Base-by-base conservation (phyloP, 2,329 filamentous ascomycete genomes). In the Graphiopsis chlorocephala region DNA sequence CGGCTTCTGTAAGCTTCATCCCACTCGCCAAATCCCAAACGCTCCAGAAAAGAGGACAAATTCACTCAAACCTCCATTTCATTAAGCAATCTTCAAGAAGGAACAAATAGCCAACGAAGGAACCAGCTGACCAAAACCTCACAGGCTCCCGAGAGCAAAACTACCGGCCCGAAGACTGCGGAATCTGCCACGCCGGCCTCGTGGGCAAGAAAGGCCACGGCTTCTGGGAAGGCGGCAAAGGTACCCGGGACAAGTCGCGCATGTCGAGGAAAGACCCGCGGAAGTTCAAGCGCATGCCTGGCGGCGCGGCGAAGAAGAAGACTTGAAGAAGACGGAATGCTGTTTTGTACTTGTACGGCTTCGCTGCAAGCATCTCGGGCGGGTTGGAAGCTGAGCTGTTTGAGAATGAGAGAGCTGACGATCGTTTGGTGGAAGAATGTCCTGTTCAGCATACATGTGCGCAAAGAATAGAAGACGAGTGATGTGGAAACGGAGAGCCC, bases 151-250 rank as follows among this genome's bases (percentile, higher is more conserved):
- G 92, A 60, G 92, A 96, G 80, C 91, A 94, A 78, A 88, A 88
- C 68, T 96, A 92, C 77, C 82, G 87, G 25, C 87, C 90, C 1
- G 90, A 93, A 73, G 88, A 89, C 66, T 96, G 92, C 75, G 83
- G 81, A 1, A 86, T 91, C 72, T 96, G 92, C 73, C 89, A 88
- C 57, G 81, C 88, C 35, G 85, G 83, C 58, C 84, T 95, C 14
- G 83, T 93, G 61, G 88, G 90, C 68, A 88, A 86, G 72, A 85
- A 86, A 3, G 80, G 81, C 8, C 81, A 80, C 50, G 92, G 92
- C 0, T 96, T 93, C 78, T 96, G 92, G 92, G 92, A 96, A 79
- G 92, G 92, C 12, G 92, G 92, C 1, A 92, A 90, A 71, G 77
- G 77, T 72, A 93, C 90, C n/a, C 81, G 91, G 66, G 90, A 93